Base-by-base conservation (phyloP, 2,329 filamentous ascomycete species). In the Phaeosphaeria sp. region DNA sequence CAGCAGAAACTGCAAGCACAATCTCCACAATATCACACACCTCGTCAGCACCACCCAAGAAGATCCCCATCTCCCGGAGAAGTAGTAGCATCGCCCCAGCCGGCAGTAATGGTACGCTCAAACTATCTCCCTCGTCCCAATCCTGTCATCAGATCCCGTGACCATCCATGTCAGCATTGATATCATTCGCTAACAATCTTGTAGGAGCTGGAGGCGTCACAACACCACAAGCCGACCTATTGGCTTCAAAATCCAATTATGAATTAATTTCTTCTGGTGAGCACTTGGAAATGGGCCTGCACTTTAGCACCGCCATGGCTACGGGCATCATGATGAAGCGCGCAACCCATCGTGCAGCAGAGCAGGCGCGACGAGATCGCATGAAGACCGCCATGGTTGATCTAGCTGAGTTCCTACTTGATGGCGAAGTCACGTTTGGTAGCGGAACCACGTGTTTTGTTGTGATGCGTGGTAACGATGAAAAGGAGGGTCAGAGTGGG, bases 341-440 rank as follows among this genome's bases (percentile, higher is more conserved):
- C 42, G 70, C 70, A 0, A 72, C 68, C 6, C 70, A 72, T 52
- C 70, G 70, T 1, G 70, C 70, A 1, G 70, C 70, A 1, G 70
- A 72, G 54, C 70, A 72, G n/a, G 70, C 70, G 13, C 67, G 70
- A 11, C 67, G 70, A n/a, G 70, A 72, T 46, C 58, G 70, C 21
- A 72, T 72, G 70, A 72, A 72, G 33, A 67, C 57, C 1, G 70
- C 68, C n/a, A 72, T 72, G 70, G 67, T 72, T 1, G 68, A 72
- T 18, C 39, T 72, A 2, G 70, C 68, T 2, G 70, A 72, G 20
- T 72, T 71, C 15, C 15, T 72, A 39, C 62, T 72, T 2, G 70
- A 72, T 22, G 70, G 70, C 39, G 70, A 72, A 56, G 70, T 72
- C 11, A 72, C 70, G 6, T 72, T 72, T 55, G 70, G 70, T 1